Conservation (phyloP, 1,139 yeast genomes). For the Yamadazyma spencermartinsiae region DNA sequence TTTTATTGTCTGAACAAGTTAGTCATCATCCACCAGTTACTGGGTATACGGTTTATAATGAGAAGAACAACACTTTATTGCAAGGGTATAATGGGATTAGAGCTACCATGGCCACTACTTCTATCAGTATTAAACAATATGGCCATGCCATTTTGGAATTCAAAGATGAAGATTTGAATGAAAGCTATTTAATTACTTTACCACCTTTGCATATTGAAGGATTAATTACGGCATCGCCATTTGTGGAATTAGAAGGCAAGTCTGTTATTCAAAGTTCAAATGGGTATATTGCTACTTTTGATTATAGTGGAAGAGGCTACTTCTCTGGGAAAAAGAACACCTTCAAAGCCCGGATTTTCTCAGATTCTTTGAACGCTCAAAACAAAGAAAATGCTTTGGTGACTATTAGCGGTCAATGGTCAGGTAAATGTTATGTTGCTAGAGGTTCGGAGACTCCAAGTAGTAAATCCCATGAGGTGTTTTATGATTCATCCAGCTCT, state of each 20-base stretch:
- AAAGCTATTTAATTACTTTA: conserved; percentile 76
- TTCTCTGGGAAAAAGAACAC: conserved; percentile 94
- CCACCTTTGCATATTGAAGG: conserved; percentile 98
- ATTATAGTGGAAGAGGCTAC: conserved; percentile 90
- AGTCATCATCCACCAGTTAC: conserved; percentile 96
- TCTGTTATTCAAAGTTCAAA: conserved; percentile 77
- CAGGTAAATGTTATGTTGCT: conserved; percentile 59
- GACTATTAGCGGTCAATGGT: conserved; percentile 91
- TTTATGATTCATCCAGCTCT: conserved; percentile 65
- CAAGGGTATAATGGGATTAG: conserved; percentile 90
- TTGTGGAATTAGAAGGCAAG: conserved; percentile 84
- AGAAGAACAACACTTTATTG: conserved; percentile 61
- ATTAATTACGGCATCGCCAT: conserved; percentile 83
- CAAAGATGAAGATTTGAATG: conserved; percentile 53
- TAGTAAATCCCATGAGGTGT: conserved; percentile 45
- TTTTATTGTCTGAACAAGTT: conserved; percentile 84
- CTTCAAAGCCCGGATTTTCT: conserved; percentile 79
- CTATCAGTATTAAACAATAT: conserved; percentile 81
- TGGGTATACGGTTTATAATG: conserved; percentile 78
- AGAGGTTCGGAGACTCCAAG: conserved; percentile 44
- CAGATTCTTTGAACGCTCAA: conserved; percentile 48
- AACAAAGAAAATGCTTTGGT: conserved; percentile 65
- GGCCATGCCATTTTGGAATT: conserved; percentile 83
- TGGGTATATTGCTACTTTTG: conserved; percentile 74
- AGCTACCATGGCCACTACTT: conserved; percentile 75